These are phyloP conservation scores for Spathaspora sp. DNA, from an alignment of 1,139 yeast genomes.

Conservation along the genomic window DNA sequence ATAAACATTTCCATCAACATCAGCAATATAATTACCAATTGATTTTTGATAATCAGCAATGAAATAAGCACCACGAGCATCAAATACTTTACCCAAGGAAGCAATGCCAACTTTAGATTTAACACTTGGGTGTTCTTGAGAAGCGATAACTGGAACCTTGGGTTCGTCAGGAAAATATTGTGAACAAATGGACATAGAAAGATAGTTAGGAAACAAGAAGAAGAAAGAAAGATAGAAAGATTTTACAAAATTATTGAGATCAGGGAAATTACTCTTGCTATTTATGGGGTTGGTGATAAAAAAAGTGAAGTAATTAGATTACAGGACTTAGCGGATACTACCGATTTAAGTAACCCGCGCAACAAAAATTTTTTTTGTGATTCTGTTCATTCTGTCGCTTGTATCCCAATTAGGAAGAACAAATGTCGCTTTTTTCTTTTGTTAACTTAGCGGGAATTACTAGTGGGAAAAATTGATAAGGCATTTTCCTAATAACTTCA, in stretches of 20 bases:
- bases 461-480: background rate
- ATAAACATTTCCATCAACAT: slow-evolving; percentile 65
- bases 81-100: slow-evolving; percentile 56
- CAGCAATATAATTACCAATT: slow-evolving; percentile 67
- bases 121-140: slow-evolving; percentile 65
- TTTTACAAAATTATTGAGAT: no score
- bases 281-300: slow-evolving; percentile 1
- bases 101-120: slow-evolving; percentile 45
- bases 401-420: background rate
- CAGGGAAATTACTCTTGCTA: background rate
- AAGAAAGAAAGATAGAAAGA: background rate
- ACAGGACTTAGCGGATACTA: slow-evolving; percentile 2
- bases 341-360: slow-evolving; percentile 6
- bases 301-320: background rate
- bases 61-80: slow-evolving; percentile 66
- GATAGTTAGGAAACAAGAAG: background rate
- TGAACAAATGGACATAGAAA: slow-evolving; percentile 42
- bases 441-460: background rate
- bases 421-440: background rate
- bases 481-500: background rate
- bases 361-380: background rate
- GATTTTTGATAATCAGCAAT: slow-evolving; percentile 69
- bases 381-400: background rate
- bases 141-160: slow-evolving; percentile 50
- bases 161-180: slow-evolving; percentile 71